Conservation (phyloP, 2,329 filamentous ascomycete genomes). For the Trichoderma semiorbis region DNA sequence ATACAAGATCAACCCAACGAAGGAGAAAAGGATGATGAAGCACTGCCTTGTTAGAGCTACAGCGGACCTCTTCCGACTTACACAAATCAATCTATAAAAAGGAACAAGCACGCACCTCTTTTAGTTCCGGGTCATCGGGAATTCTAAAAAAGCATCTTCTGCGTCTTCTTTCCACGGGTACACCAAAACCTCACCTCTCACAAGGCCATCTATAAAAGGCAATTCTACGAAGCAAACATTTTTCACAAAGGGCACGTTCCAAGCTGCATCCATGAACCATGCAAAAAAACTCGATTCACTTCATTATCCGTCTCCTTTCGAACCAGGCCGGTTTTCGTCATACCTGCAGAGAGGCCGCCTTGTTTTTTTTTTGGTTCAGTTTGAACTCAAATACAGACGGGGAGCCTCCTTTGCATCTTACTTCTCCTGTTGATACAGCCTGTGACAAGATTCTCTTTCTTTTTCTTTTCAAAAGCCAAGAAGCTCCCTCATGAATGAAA, state of each 20-base stretch:
- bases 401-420: background rate
- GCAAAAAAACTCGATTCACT: background rate
- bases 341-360: background rate
- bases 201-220: slow-evolving; percentile 7
- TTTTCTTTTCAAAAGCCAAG: background rate
- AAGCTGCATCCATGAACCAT: background rate
- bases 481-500: background rate
- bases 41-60: background rate
- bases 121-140: background rate
- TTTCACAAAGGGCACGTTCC: background rate
- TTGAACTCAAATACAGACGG: background rate
- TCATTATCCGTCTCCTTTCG: background rate
- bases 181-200: slow-evolving; percentile 4
- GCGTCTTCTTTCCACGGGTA: background rate
- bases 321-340: background rate
- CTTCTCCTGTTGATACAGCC: background rate
- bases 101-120: background rate
- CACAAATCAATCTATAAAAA: slow-evolving; percentile 8
- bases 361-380: background rate
- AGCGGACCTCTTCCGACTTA: background rate
- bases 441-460: background rate
- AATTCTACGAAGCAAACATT: slow-evolving; percentile 12
- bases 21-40: background rate
- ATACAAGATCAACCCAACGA: background rate
- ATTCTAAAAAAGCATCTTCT: background rate